phyloP scores from a whole-genome alignment of 495 filamentous ascomycete species.

The Schizothecium vesticola region DNA sequence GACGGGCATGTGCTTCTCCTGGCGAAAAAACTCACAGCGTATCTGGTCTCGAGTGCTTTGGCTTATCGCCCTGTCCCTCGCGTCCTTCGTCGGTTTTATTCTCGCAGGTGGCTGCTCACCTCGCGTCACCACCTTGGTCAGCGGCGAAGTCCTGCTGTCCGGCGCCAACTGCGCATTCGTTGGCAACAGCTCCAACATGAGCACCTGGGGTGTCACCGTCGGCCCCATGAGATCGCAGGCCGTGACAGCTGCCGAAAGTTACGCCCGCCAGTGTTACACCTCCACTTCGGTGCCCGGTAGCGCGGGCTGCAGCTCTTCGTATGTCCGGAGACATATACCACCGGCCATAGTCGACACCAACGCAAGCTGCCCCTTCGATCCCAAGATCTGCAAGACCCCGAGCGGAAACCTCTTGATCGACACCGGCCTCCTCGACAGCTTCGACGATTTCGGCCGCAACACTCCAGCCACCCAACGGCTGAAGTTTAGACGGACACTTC shows the following conservation, averaged over 20 bases:
- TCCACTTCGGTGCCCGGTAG: neutral
- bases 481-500: constrained; percentile 4
- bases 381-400: constrained; percentile 6
- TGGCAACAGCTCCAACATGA: neutral
- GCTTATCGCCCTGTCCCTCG: neutral
- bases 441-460: constrained; percentile 17
- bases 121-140: constrained; percentile 1
- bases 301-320: constrained; percentile 1
- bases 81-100: neutral
- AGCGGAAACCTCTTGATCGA: constrained; percentile 12
- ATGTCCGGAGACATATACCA: constrained; percentile 1
- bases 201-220: neutral
- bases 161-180: neutral
- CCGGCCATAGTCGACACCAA: neutral
- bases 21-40: neutral
- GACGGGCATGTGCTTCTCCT: neutral
- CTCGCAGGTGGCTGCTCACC: constrained; percentile 15
- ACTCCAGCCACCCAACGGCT: constrained; percentile 1
- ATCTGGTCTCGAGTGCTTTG: neutral
- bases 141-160: constrained; percentile 8
- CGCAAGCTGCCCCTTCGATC: constrained; percentile 15
- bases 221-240: neutral
- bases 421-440: constrained; percentile 18
- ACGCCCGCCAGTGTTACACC: constrained; percentile 19
- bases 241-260: constrained; percentile 3